A percentile compares a stretch with the other conserved stretches of the same genome.
These are phyloP conservation scores for Herpotrichia juniperi DNA, from an alignment of 2,329 filamentous ascomycete species.

Conservation along the genomic window DNA sequence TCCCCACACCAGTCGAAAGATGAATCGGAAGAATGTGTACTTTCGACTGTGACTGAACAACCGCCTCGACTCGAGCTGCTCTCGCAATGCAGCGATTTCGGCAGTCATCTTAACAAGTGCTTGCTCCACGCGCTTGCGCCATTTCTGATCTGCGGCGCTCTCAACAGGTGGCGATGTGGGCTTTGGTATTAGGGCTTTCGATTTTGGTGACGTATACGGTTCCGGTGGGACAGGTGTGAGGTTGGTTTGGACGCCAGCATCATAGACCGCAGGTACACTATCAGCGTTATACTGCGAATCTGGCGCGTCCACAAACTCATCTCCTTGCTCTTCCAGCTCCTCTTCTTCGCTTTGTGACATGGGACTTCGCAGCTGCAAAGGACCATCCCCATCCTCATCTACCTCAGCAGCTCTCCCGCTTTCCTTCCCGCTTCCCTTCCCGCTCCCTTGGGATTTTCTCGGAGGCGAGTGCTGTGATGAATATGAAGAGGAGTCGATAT, in stretches of 20 bases:
- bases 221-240: constrained; percentile 9
- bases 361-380: constrained; percentile 71
- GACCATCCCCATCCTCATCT: constrained; percentile 22
- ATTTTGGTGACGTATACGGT: constrained; percentile 13
- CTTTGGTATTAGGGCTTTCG: constrained; percentile 18
- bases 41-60: constrained; percentile 72
- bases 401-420: constrained; percentile 37
- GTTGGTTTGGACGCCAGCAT: constrained; percentile 20
- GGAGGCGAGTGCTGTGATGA: constrained; percentile 36
- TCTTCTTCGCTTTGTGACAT: constrained; percentile 78
- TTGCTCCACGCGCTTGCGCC: constrained; percentile 82
- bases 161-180: constrained; percentile 17
- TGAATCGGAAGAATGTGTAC: constrained; percentile 63
- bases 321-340: constrained; percentile 53
- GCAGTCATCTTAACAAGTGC: constrained; percentile 88
- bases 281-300: constrained; percentile 52
- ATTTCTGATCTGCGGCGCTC: constrained; percentile 59
- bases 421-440: constrained; percentile 53
- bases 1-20: constrained; percentile 63
- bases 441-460: constrained; percentile 48
- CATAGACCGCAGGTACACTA: constrained; percentile 17
- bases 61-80: constrained; percentile 82
- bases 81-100: constrained; percentile 88
- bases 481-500: constrained; percentile 64
- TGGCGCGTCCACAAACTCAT: constrained; percentile 57